Conservation (phyloP, 257 asterid genomes). For the Fraxinus anomala region DNA sequence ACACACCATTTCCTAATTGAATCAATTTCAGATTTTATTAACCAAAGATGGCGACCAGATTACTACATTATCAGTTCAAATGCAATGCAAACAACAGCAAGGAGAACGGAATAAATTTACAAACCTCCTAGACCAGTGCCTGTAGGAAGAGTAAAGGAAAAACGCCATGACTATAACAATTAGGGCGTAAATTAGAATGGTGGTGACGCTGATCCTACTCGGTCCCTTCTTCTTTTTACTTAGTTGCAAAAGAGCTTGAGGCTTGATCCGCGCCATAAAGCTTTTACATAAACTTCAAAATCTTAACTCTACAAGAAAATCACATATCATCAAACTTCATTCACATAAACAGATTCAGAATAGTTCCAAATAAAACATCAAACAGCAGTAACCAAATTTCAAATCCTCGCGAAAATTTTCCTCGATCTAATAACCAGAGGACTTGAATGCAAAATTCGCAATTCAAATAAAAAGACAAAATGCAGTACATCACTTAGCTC, state of each 20-base stretch:
- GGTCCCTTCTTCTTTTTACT: slow-evolving; percentile 63
- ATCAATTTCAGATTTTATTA: neutral
- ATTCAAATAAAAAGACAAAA: neutral
- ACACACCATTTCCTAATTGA: neutral
- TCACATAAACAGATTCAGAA: neutral
- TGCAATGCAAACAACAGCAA: neutral
- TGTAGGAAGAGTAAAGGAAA: slow-evolving; percentile 47
- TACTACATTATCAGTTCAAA: slow-evolving; percentile 3
- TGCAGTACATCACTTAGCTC: neutral
- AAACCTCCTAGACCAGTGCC: slow-evolving; percentile 51
- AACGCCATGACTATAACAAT: slow-evolving; percentile 42
- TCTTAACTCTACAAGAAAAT: slow-evolving; percentile 33
- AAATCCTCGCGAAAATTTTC: slow-evolving; percentile 13
- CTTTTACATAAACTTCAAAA: slow-evolving; percentile 30
- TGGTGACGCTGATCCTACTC: slow-evolving; percentile 36
- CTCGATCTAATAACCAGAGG: neutral
- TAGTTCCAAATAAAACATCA: slow-evolving; percentile 19
- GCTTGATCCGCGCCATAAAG: slow-evolving; percentile 60
- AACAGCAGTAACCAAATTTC: slow-evolving; percentile 14
- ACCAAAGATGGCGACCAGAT: neutral
- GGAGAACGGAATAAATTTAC: neutral
- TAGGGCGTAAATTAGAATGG: slow-evolving; percentile 43
- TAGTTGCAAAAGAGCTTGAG: slow-evolving; percentile 60
- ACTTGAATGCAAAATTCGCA: neutral
- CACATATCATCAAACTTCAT: slow-evolving; percentile 21